These are phyloP conservation scores for Malassezia sympodialis DNA, from an alignment of 1,284 basidiomycete genomes.

Conservation along the genomic window DNA sequence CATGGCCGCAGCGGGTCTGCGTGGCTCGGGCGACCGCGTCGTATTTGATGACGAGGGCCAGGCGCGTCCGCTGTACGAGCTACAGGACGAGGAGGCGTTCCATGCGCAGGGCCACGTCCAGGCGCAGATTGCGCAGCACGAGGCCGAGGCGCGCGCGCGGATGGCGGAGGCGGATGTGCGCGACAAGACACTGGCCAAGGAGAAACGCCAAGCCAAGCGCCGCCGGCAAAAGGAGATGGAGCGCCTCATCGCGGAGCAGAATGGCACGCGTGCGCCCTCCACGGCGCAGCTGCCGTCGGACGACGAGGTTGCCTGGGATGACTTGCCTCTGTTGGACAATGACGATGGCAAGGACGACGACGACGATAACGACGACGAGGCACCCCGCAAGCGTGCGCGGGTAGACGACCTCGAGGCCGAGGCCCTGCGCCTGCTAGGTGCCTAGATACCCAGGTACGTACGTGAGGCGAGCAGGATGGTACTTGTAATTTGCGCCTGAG, in stretches of 20 bases:
- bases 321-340: constrained; percentile 51
- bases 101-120: constrained; percentile 61
- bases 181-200: constrained; percentile 40
- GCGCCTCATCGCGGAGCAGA: constrained; percentile 51
- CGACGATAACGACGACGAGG: not conserved
- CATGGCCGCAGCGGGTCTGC: constrained; percentile 67
- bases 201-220: constrained; percentile 50
- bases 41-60: constrained; percentile 61
- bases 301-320: constrained; percentile 12
- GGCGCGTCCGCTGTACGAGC: constrained; percentile 57
- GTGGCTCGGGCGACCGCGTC: constrained; percentile 67
- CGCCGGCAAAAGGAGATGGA: constrained; percentile 77
- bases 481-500: constrained; percentile 44
- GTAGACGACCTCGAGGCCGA: constrained; percentile 9
- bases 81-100: constrained; percentile 63
- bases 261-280: constrained; percentile 11
- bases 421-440: constrained; percentile 28
- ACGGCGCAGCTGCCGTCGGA: constrained; percentile 23
- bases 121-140: constrained; percentile 65
- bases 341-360: constrained; percentile 10
- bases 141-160: constrained; percentile 68
- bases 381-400: constrained; percentile 4
- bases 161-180: constrained; percentile 60
- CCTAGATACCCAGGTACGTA: constrained; percentile 11
- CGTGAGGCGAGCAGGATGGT: constrained; percentile 24